Evolutionary conservation across 148 eudicot genomes (phyloP).

Genomic region (Rhododendron kiyosumense): DNA sequence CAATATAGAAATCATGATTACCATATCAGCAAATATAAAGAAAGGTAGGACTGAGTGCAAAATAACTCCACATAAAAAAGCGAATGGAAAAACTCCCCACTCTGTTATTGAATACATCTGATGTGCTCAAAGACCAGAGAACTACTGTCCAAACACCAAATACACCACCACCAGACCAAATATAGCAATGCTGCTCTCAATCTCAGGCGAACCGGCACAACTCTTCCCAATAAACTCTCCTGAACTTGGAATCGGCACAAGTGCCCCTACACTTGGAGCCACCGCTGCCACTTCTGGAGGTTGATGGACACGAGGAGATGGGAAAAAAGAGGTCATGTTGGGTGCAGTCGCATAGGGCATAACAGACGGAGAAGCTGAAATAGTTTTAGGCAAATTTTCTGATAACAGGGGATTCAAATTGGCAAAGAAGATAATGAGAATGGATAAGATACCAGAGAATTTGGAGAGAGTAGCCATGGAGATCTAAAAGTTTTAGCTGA

Average conservation of each 20-base stretch:
- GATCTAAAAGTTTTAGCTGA: background rate
- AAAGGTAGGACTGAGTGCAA: background rate
- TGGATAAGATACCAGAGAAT: background rate
- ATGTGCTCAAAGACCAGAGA: background rate
- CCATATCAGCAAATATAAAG: background rate
- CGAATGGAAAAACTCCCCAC: background rate
- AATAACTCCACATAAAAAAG: background rate
- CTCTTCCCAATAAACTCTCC: constrained; percentile 7
- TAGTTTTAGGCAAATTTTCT: background rate
- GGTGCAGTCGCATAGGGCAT: background rate
- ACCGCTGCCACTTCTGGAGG: background rate
- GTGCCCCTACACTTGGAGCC: background rate
- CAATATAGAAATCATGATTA: background rate
- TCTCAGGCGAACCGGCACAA: background rate
- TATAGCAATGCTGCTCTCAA: background rate
- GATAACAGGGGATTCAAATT: background rate
- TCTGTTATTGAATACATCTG: background rate
- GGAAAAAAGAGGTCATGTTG: background rate
- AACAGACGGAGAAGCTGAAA: background rate
- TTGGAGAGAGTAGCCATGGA: constrained; percentile 5
- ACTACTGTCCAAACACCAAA: background rate
- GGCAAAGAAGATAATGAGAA: background rate
- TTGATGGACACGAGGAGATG: background rate
- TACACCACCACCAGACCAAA: background rate
- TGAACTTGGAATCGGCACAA: background rate